Evolutionary conservation across 2,329 filamentous ascomycete genomes (phyloP).

Genomic region (Gnomoniopsis sp.): DNA sequence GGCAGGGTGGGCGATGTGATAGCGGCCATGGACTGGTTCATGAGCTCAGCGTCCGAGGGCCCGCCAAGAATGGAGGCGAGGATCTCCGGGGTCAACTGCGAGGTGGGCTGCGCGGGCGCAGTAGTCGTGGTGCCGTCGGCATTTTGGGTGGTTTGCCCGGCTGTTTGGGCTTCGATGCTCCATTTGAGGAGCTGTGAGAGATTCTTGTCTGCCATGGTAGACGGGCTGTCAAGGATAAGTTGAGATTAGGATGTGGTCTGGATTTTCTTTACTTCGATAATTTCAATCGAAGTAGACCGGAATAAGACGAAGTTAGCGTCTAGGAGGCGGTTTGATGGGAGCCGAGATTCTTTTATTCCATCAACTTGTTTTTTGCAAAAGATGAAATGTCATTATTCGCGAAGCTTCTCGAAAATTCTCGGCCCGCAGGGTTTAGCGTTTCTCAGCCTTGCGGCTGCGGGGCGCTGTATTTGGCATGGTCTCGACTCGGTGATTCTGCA

Average conservation of each 20-base stretch:
- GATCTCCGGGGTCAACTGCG: constrained; percentile 62
- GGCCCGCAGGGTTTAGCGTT: constrained; percentile 25
- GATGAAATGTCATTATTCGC: constrained; percentile 24
- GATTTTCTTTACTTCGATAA: background rate
- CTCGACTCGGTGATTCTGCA: background rate
- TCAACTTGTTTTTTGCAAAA: background rate
- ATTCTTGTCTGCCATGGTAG: constrained; percentile 28
- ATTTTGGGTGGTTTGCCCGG: constrained; percentile 19
- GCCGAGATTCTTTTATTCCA: background rate
- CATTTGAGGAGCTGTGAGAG: constrained; percentile 35
- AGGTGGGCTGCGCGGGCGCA: constrained; percentile 29
- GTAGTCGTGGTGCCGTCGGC: constrained; percentile 20
- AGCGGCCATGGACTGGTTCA: constrained; percentile 78
- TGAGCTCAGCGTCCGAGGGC: constrained; percentile 85
- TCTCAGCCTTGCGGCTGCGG: background rate
- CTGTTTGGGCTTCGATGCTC: constrained; percentile 29
- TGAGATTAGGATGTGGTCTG: background rate
- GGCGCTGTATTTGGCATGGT: background rate
- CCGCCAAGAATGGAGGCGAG: constrained; percentile 76
- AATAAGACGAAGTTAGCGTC: too few relatives aligned
- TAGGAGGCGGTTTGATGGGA: background rate
- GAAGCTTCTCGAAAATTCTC: constrained; percentile 35
- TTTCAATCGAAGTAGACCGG: background rate
- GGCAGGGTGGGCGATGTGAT: constrained; percentile 64
- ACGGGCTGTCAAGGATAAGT: background rate